Evolutionary conservation across 768 basidiomycete species (phyloP), one percentile per base, ranked within the genome.

Genomic region (Termitomyces sp.): DNA sequence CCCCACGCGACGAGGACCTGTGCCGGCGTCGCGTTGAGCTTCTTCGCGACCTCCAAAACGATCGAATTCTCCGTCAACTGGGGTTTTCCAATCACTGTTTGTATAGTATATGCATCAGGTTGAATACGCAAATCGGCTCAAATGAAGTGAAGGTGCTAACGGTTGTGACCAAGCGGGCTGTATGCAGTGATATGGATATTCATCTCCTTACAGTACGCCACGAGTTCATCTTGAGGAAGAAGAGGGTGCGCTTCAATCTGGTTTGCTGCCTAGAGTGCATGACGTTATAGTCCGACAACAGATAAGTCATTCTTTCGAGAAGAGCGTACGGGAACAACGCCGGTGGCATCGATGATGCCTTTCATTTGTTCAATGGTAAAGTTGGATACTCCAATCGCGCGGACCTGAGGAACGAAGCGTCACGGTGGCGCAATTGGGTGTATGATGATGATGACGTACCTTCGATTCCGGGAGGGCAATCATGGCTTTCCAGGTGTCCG

Each of bases 1-100:
- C 84, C 87, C 91, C 91, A 95, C 0, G 90, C 89, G 59, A 96
- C 73, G 55, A 94, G 78, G 37, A 94, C 87, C 69, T 94, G 90
- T 0, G 91, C 92, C 2, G 90, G 74, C 1, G 87, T 86, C 5
- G 84, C 87, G 34, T 74, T 73, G 36, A 87, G 77, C 64, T 76
- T 78, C 59, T 82, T 69, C 22, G 90, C 91, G 47, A 93, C 77
- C 55, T 79, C 79, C 46, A 77, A 64, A 26, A 94, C 80, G 46
- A 74, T 74, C 4, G 82, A 70, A 68, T 90, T 75, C 44, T 92
- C 89, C 3, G 87, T 86, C 57, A 92, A 74, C 71, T 82, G 81
- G 56, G 83, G 84, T 68, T 80, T 77, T 64, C 82, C 82, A 14
- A 79, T 66, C 71, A 79, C 87, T 87, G 59, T n/a, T 13, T 3